A percentile compares a stretch with the other conserved stretches of the same genome.
phyloP scores from a whole-genome alignment of 2,329 filamentous ascomycete species.

The Penicillium rolfsii region DNA sequence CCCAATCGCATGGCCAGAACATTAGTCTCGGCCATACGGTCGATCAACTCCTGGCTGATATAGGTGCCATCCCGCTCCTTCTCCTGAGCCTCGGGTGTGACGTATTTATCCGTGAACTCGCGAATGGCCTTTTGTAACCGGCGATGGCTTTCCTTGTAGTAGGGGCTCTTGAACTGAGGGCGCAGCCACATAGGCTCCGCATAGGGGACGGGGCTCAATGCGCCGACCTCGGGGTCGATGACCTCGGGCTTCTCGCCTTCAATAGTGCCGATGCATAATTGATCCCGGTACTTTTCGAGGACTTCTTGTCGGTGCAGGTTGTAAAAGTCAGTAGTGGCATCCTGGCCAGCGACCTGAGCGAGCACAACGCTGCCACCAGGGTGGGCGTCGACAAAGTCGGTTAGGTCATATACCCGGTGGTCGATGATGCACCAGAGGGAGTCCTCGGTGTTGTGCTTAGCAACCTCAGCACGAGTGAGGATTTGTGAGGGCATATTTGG shows the following conservation, averaged over 20 bases:
- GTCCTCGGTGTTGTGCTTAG: constrained; percentile 74
- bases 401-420: constrained; percentile 82
- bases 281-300: constrained; percentile 73
- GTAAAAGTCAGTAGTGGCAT: constrained; percentile 84
- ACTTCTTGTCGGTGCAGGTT: constrained; percentile 91
- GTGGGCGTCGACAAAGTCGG: constrained; percentile 82
- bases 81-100: constrained; percentile 74
- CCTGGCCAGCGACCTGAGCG: constrained; percentile 76
- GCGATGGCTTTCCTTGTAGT: constrained; percentile 76
- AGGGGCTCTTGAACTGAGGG: constrained; percentile 75
- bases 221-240: constrained; percentile 69
- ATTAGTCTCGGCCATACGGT: constrained; percentile 74
- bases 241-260: constrained; percentile 75
- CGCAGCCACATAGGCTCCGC: constrained; percentile 83
- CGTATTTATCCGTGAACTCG: constrained; percentile 71
- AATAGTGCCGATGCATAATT: constrained; percentile 75
- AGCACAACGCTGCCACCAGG: constrained; percentile 81
- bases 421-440: constrained; percentile 84
- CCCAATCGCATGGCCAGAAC: constrained; percentile 81
- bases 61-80: constrained; percentile 74
- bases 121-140: constrained; percentile 70
- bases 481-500: constrained; percentile 29
- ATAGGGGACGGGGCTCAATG: constrained; percentile 77
- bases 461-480: constrained; percentile 63
- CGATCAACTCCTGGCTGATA: constrained; percentile 71